Evolutionary conservation across 2,329 filamentous ascomycete genomes (phyloP).

Genomic region (Xylaria polymorpha): DNA sequence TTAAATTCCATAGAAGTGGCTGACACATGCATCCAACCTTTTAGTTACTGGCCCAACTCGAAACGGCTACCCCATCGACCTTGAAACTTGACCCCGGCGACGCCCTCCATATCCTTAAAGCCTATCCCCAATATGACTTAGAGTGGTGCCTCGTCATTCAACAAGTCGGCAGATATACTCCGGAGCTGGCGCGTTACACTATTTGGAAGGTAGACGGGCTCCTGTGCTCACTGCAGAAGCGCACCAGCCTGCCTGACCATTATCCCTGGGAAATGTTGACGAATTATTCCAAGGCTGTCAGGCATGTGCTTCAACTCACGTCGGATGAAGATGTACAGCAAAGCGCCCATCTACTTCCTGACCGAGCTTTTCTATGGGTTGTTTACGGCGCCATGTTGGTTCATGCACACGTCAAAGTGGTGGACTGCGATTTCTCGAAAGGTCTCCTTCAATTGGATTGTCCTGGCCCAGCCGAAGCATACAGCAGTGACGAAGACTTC

Average conservation of each 20-base stretch:
- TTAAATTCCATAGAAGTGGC: no score
- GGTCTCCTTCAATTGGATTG: slow-evolving; percentile 5
- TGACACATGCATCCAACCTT: not conserved
- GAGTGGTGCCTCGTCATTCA: not conserved
- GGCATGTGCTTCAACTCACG: slow-evolving; percentile 13
- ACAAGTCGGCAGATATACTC: slow-evolving; percentile 9
- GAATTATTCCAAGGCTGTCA: slow-evolving; percentile 8
- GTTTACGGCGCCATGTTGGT: not conserved
- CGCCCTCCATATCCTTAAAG: slow-evolving; percentile 5
- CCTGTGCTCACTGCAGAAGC: not conserved
- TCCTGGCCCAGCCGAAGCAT: not conserved
- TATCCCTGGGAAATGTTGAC: not conserved
- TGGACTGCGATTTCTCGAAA: not conserved
- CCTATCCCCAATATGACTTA: not conserved
- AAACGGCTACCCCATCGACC: not conserved
- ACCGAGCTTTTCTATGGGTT: slow-evolving; percentile 1
- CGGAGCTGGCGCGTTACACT: slow-evolving; percentile 1
- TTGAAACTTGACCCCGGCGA: not conserved
- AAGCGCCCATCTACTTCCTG: not conserved
- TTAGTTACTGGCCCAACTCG: slow-evolving; percentile 3
- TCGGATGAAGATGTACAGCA: not conserved
- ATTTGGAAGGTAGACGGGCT: not conserved
- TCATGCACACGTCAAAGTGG: not conserved
- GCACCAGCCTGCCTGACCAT: not conserved
- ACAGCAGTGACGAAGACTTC: slow-evolving; percentile 4